Percentiles rank a stretch among this genome's conserved stretches.
phyloP scores from a whole-genome alignment of 2,329 filamentous ascomycete genomes.

The Bipolaris cookei region DNA sequence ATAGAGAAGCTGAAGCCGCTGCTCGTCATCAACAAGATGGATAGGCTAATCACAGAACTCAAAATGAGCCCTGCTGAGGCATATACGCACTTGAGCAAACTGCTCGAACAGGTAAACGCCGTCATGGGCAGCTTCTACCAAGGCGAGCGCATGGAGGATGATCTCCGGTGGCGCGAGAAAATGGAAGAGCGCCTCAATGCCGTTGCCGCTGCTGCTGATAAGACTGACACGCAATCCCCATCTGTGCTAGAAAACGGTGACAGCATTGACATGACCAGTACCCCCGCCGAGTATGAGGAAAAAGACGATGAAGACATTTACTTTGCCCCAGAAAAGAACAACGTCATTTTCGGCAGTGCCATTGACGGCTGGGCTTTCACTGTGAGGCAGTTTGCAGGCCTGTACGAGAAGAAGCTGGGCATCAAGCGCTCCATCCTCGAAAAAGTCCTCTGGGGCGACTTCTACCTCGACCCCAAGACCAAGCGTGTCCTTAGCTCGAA shows the following conservation, averaged over 20 bases:
- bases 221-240: conserved; percentile 60
- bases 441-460: conserved; percentile 96
- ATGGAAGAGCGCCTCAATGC: conserved; percentile 86
- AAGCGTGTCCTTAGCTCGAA: conserved; percentile 90
- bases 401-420: conserved; percentile 96
- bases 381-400: conserved; percentile 85
- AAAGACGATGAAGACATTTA: conserved; percentile 96
- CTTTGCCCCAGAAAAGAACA: conserved; percentile 97
- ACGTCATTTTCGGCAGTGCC: conserved; percentile 97
- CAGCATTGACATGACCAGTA: conserved; percentile 54
- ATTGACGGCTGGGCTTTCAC: conserved; percentile 99
- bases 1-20: conserved; percentile 93
- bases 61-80: conserved; percentile 92
- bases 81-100: conserved; percentile 84
- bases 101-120: conserved; percentile 95
- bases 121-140: conserved; percentile 98
- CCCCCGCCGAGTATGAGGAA: conserved; percentile 75
- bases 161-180: conserved; percentile 91
- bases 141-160: conserved; percentile 97
- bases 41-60: conserved; percentile 89
- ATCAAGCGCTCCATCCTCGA: conserved; percentile 88
- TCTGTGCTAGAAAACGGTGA: conserved; percentile 62
- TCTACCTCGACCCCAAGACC: conserved; percentile 94
- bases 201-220: conserved; percentile 69
- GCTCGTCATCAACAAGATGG: conserved; percentile 98